Percentiles rank a stretch among this genome's conserved stretches.
phyloP scores from a whole-genome alignment of 2,329 filamentous ascomycete species.

The Fusarium marasasianum region DNA sequence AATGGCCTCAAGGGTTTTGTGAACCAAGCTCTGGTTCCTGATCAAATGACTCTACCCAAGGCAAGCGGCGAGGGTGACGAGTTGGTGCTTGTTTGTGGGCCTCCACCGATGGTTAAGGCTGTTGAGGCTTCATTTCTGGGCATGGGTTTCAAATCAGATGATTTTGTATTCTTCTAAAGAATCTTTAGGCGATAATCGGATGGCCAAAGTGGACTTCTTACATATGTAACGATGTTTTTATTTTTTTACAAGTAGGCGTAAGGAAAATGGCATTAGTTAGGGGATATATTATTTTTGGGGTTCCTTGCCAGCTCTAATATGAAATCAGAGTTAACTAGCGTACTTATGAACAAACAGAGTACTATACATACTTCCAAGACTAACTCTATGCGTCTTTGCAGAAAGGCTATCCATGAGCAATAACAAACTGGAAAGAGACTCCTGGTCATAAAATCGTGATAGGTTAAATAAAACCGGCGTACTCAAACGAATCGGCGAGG shows the following conservation, averaged over 20 bases:
- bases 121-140: conserved; percentile 62
- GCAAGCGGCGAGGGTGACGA: conserved; percentile 54
- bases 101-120: conserved; percentile 76
- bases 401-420: background rate
- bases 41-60: conserved; percentile 60
- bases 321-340: background rate
- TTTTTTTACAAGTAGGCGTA: background rate
- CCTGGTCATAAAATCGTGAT: conserved; percentile 18
- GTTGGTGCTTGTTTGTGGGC: conserved; percentile 83
- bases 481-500: background rate
- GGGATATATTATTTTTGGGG: background rate
- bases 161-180: conserved; percentile 43
- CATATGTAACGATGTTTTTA: background rate
- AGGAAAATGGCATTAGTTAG: background rate
- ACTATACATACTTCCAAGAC: background rate
- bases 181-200: background rate
- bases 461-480: background rate
- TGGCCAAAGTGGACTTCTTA: background rate
- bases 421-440: background rate
- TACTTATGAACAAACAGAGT: background rate
- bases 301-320: background rate
- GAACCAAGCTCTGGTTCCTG: conserved; percentile 67
- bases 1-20: conserved; percentile 74
- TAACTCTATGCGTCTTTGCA: background rate
- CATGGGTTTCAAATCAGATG: conserved; percentile 68